These are phyloP conservation scores for Dendrobium catenatum DNA, from an alignment of 106 monocot species.

Conservation along the genomic window DNA sequence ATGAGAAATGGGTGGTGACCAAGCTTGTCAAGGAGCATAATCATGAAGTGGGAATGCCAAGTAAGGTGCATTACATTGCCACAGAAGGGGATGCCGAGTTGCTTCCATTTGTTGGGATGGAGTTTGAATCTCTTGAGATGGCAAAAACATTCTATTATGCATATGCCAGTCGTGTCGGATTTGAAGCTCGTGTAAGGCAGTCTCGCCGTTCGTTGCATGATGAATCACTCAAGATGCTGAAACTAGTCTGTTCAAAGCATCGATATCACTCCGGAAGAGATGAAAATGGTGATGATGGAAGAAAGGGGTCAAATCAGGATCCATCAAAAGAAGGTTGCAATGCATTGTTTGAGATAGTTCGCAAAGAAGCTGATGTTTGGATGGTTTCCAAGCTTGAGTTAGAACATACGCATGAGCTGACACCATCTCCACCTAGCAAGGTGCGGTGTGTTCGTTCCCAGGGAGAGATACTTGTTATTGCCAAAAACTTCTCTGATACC, in stretches of 20 bases:
- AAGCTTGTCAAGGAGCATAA: slow-evolving; percentile 75
- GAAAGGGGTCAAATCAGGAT: slow-evolving; percentile 23
- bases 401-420: slow-evolving; percentile 56
- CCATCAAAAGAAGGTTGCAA: slow-evolving; percentile 50
- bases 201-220: slow-evolving; percentile 56
- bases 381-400: slow-evolving; percentile 55
- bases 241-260: slow-evolving; percentile 65
- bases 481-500: slow-evolving; percentile 69
- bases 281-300: slow-evolving; percentile 33
- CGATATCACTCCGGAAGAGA: slow-evolving; percentile 67
- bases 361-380: slow-evolving; percentile 56
- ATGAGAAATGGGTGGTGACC: slow-evolving; percentile 62
- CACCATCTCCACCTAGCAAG: slow-evolving; percentile 47
- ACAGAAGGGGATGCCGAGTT: slow-evolving; percentile 56
- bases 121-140: slow-evolving; percentile 60
- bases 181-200: slow-evolving; percentile 76
- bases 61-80: slow-evolving; percentile 70
- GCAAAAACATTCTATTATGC: slow-evolving; percentile 74
- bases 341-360: slow-evolving; percentile 68
- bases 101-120: slow-evolving; percentile 70
- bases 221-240: slow-evolving; percentile 66
- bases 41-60: slow-evolving; percentile 67
- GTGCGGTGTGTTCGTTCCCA: slow-evolving; percentile 69
- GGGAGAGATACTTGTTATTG: slow-evolving; percentile 75
- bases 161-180: slow-evolving; percentile 65